A percentile compares a stretch with the other conserved stretches of the same genome.
Conservation (phyloP, 1,284 basidiomycete species). For the Trichosporon sp. region DNA sequence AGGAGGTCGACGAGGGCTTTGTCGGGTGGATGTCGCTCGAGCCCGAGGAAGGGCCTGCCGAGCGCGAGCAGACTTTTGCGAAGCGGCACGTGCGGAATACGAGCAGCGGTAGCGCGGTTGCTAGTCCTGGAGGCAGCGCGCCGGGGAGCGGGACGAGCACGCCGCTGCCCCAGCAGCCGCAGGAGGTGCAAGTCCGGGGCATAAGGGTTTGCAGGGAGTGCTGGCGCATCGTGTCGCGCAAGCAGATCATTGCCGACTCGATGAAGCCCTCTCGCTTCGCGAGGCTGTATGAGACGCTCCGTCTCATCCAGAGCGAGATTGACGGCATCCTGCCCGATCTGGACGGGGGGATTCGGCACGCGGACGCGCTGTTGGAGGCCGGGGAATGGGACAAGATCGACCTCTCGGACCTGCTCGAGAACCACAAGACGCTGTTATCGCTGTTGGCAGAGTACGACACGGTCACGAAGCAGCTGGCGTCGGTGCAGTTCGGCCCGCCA, state of each 20-base stretch:
- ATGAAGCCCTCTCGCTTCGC: conserved; percentile 59
- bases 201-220: conserved; percentile 79
- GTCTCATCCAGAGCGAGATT: conserved; percentile 70
- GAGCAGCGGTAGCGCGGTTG: neutral
- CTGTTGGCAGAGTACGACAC: conserved; percentile 83
- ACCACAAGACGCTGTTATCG: conserved; percentile 72
- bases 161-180: conserved; percentile 44
- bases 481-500: neutral
- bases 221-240: conserved; percentile 68
- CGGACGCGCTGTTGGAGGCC: conserved; percentile 1
- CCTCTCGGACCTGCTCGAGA: conserved; percentile 56
- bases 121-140: conserved; percentile 12
- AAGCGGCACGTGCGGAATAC: conserved; percentile 3
- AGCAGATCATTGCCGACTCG: conserved; percentile 72
- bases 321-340: conserved; percentile 63
- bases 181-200: conserved; percentile 72
- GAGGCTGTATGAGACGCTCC: conserved; percentile 67
- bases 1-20: conserved; percentile 73
- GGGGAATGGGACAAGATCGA: conserved; percentile 25
- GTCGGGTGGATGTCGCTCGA: conserved; percentile 60
- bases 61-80: conserved; percentile 5
- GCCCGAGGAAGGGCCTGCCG: conserved; percentile 44
- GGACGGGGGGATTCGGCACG: conserved; percentile 59
- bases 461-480: conserved; percentile 59
- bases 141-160: conserved; percentile 17